Evolutionary conservation across 1,284 basidiomycete species (phyloP), one percentile per base, ranked within the genome.

Genomic region (Cystobasidiaceae sp.): DNA sequence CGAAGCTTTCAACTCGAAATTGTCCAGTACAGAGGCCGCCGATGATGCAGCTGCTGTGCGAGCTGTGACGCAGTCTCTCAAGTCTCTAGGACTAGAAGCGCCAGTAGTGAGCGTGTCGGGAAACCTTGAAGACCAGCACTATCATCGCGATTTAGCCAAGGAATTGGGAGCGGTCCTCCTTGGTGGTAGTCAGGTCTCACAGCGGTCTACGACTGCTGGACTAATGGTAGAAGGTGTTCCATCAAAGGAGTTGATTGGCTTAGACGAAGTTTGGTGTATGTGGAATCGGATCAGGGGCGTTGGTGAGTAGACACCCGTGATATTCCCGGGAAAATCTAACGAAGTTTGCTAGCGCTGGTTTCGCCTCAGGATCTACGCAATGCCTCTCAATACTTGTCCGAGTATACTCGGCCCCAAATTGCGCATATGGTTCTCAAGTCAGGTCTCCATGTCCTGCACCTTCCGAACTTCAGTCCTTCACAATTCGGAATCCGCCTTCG

Each of bases 251-350:
- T 83, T 97, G 17, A 82, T 97, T 23, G 89, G 87, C 0, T 79
- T 97, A 19, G 94, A 98, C 75, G 93, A 97, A 76, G 88, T 92
- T 0, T 98, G 94, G 94, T 92, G 92, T 45, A 84, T 89, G 1
- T 98, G 94, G 94, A 97, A 97, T 77, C 86, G 94, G 56, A 92
- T 91, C 1, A 80, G 94, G 66, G 94, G 94, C 54, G 87, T 97
- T 55, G 86, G 92, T 92, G 74, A 75, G 90, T 80, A 1, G 17
- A 57, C 61, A 55, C 41, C 55, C 43, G 21, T 4, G 34, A 13
- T 33, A 34, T n/a, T n/a, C n/a, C n/a, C n/a, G 46, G 34, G 17
- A 28, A n/a, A 13, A 19, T 21, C 37, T 33, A 56, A 50, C 19
- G 49, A n/a, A n/a, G n/a, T n/a, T n/a, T n/a, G n/a, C n/a, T n/a